Percentiles rank a stretch among this genome's conserved stretches.
Evolutionary conservation across 331 rosid genomes (phyloP).

Genomic region (Saraca asoca): DNA sequence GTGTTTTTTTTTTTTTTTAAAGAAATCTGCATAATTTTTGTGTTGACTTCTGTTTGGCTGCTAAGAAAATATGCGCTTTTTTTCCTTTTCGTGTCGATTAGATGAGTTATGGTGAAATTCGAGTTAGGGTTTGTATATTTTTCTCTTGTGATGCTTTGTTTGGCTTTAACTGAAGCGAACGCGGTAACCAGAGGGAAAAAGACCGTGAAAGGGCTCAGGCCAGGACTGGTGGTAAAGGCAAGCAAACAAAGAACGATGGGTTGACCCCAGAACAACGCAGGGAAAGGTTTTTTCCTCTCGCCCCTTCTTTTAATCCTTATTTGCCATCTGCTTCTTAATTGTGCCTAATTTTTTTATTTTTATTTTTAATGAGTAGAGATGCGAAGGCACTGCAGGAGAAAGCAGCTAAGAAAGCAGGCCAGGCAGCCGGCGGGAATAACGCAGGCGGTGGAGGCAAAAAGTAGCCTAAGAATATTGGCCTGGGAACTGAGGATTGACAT

Average conservation of each 20-base stretch:
- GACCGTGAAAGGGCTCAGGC: conserved; percentile 80
- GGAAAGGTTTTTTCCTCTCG: conserved; percentile 54
- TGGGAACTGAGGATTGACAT: conserved; percentile 14
- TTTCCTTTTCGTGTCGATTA: not conserved
- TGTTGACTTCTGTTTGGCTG: conserved; percentile 30
- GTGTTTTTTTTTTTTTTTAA: conserved; percentile 21
- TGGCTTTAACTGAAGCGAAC: conserved; percentile 61
- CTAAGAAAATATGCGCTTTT: conserved; percentile 12
- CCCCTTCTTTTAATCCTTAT: not conserved
- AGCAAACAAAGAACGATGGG: conserved; percentile 56
- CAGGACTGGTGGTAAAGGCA: conserved; percentile 43
- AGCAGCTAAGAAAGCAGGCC: conserved; percentile 59
- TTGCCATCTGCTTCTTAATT: not conserved
- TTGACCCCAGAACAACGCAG: conserved; percentile 87
- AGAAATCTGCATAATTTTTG: not conserved
- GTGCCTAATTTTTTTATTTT: not conserved
- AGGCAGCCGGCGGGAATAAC: conserved; percentile 48
- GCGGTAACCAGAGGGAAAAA: conserved; percentile 73
- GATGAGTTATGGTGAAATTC: not conserved
- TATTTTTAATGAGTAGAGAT: conserved; percentile 47
- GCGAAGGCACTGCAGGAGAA: conserved; percentile 81
- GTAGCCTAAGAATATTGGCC: conserved; percentile 28
- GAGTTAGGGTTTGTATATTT: not conserved
- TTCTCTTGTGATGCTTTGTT: conserved; percentile 31
- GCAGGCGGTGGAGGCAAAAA: conserved; percentile 57